phyloP scores from a whole-genome alignment of 306 rosid genomes.

The Rosa persica region DNA sequence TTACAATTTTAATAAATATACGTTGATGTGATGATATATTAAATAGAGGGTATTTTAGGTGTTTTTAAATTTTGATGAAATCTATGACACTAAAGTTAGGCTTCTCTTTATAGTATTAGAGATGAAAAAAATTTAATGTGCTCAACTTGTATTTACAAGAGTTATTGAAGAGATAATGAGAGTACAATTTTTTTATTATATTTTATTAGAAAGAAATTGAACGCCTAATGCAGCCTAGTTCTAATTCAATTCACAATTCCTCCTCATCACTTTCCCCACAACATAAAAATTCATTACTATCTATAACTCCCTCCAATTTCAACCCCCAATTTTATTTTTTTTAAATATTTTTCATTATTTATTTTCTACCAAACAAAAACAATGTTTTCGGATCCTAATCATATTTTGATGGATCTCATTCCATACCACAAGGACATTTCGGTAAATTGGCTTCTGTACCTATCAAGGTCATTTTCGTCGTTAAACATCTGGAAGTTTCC shows the following conservation, averaged over 20 bases:
- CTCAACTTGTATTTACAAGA: background rate
- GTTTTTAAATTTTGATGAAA: too few species aligned
- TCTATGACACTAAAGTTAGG: too few species aligned
- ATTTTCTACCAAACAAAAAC: background rate
- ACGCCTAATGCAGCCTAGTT: too few species aligned
- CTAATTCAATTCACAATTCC: too few species aligned
- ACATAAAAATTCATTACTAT: background rate
- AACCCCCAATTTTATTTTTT: background rate
- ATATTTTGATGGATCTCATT: background rate
- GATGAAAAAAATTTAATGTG: background rate
- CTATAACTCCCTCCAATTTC: background rate
- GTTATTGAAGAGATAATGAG: background rate
- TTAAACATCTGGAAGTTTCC: slow-evolving; percentile 30
- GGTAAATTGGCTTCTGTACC: background rate
- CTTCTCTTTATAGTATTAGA: too few species aligned
- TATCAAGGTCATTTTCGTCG: background rate
- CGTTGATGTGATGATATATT: too few species aligned
- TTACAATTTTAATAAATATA: too few species aligned
- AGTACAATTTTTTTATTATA: too few species aligned
- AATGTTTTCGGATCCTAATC: background rate
- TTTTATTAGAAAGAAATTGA: too few species aligned
- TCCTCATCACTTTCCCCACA: too few species aligned
- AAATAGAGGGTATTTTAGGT: too few species aligned
- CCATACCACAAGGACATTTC: background rate
- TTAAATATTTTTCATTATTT: too few species aligned